These are phyloP conservation scores for Fusarium virguliforme DNA, from an alignment of 2,329 filamentous ascomycete species.

Conservation along the genomic window DNA sequence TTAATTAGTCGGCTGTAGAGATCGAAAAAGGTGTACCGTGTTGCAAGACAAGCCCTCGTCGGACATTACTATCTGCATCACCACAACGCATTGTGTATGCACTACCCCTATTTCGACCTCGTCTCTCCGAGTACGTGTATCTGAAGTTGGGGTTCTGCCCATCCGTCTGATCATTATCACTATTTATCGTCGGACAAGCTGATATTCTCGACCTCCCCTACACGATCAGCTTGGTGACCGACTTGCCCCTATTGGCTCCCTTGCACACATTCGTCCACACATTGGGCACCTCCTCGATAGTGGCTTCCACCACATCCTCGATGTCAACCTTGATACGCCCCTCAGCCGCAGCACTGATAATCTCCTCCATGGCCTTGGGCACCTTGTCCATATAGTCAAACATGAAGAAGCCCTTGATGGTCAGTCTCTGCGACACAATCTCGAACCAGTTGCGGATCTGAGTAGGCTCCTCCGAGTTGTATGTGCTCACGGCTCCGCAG, in stretches of 20 bases:
- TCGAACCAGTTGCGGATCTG: constrained; percentile 23
- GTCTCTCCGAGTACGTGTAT: constrained; percentile 24
- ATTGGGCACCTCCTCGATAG: constrained; percentile 34
- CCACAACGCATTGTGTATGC: no score
- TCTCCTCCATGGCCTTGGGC: background rate
- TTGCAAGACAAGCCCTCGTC: background rate
- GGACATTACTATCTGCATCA: background rate
- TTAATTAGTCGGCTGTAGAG: background rate
- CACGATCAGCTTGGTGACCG: constrained; percentile 21
- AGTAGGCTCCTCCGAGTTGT: constrained; percentile 15
- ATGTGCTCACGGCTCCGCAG: constrained; percentile 13
- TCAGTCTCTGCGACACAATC: constrained; percentile 17
- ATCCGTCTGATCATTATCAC: constrained; percentile 22
- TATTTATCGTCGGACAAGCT: no score
- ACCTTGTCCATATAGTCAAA: constrained; percentile 23
- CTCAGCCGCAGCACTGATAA: constrained; percentile 14
- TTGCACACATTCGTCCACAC: constrained; percentile 30
- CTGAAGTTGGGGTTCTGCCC: constrained; percentile 30
- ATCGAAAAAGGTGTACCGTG: background rate
- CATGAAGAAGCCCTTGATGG: constrained; percentile 14
- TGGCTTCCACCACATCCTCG: constrained; percentile 15
- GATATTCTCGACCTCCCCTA: background rate
- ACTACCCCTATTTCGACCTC: no score
- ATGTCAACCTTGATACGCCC: constrained; percentile 22
- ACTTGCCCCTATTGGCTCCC: constrained; percentile 31